Conservation (phyloP, 768 basidiomycete genomes). For the Coprinopsis marcescibilis region DNA sequence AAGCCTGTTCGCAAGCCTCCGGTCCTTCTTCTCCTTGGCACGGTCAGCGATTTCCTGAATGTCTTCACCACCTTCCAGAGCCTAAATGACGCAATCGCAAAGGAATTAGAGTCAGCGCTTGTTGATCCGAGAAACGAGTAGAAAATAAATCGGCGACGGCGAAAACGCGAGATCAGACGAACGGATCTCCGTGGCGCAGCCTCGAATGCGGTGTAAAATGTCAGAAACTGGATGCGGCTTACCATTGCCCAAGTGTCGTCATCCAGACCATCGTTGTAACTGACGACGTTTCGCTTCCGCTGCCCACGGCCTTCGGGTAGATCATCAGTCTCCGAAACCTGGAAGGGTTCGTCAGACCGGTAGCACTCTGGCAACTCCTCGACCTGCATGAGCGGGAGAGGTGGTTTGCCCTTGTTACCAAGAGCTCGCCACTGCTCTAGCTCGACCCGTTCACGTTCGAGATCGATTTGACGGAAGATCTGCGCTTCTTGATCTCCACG, state of each 20-base stretch:
- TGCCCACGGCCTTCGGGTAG: conserved; percentile 79
- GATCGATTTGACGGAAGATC: conserved; percentile 80
- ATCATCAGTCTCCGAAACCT: conserved; percentile 53
- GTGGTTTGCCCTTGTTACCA: conserved; percentile 76
- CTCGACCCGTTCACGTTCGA: conserved; percentile 66
- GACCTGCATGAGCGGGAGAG: conserved; percentile 70
- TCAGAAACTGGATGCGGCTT: too few species aligned
- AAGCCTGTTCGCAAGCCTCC: conserved; percentile 54
- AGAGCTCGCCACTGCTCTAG: conserved; percentile 61
- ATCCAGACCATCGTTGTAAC: conserved; percentile 89
- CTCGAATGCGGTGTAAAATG: too few species aligned
- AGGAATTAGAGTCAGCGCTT: not conserved
- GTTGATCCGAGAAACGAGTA: not conserved
- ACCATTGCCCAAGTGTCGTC: conserved; percentile 93
- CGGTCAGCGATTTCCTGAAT: conserved; percentile 67
- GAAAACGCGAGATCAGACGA: not conserved
- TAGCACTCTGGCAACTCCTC: conserved; percentile 94
- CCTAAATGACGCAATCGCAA: conserved; percentile 33
- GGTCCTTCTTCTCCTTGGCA: conserved; percentile 57
- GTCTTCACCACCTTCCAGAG: conserved; percentile 79
- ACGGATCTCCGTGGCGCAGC: too few species aligned
- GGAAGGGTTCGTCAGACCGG: conserved; percentile 77
- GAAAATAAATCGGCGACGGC: not conserved
- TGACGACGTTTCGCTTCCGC: conserved; percentile 76
- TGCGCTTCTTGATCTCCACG: conserved; percentile 73